phyloP scores from a whole-genome alignment of 1,284 basidiomycete genomes.

The Cystobasidium pallidum region DNA sequence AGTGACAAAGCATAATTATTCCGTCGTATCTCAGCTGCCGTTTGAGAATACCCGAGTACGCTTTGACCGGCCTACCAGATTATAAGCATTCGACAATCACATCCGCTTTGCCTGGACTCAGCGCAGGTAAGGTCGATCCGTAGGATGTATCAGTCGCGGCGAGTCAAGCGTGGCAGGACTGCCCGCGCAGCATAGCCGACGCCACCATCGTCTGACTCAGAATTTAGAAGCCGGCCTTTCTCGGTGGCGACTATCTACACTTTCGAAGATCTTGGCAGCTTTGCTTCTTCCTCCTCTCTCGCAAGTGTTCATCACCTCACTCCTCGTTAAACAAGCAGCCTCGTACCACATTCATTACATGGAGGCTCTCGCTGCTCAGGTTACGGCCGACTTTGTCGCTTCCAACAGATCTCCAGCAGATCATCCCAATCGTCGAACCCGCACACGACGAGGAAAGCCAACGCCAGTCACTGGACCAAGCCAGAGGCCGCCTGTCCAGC shows the following conservation, averaged over 20 bases:
- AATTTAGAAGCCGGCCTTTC: background rate
- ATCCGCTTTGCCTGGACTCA: too few species aligned
- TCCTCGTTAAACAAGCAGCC: background rate
- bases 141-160: too few species aligned
- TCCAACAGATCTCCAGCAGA: background rate
- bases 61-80: too few species aligned
- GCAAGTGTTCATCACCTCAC: background rate
- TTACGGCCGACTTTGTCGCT: constrained; percentile 40
- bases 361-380: constrained; percentile 31
- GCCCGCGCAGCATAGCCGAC: background rate
- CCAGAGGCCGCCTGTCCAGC: constrained; percentile 8
- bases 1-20: too few species aligned
- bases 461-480: constrained; percentile 18
- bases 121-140: too few species aligned
- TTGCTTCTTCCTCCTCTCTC: background rate
- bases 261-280: background rate
- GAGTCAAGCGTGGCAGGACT: too few species aligned
- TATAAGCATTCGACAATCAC: too few species aligned
- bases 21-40: too few species aligned
- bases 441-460: constrained; percentile 17
- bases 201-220: constrained; percentile 14
- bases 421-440: constrained; percentile 18
- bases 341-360: constrained; percentile 10
- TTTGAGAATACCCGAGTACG: too few species aligned
- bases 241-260: background rate